Evolutionary conservation across 108 stramenopile species (phyloP), one percentile per base, ranked within the genome.

Genomic region (Skeletonema tropicum): DNA sequence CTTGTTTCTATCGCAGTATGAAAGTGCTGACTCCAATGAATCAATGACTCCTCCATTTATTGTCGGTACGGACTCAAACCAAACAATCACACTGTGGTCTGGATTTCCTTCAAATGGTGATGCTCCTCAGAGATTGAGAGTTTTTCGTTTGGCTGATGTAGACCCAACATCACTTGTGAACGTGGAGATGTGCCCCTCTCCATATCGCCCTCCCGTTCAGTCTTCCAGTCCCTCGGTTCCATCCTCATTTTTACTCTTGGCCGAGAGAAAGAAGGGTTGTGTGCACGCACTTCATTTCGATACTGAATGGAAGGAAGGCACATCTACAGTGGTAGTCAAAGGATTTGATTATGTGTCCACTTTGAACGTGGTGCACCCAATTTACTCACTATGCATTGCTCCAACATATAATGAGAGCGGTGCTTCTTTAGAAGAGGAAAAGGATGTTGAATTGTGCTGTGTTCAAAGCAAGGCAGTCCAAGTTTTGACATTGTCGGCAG

Each of bases 291-390:
- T 89, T 32, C 89, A 90, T 60, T 25, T 91, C 13, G 66, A 75
- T 33, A 74, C 86, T 0, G 65, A 84, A 55, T 92, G 90, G 90
- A 80, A 64, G 29, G 38, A 25, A 21, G 59, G 36, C 35, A 26
- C 73, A 3, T 78, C 83, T 0, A 49, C 74, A 10, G 88, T 85
- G 19, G 49, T 59, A 21, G 72, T 79, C 35, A 85, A 66, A 46
- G 91, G 93, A 30, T 84, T 80, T 52, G 87, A 92, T 64, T 91
- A 91, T 69, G 74, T 92, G 52, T 90, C 90, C 17, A 87, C 90
- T n/a, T 85, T 94, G 70, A 60, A 71, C 7, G 75, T 88, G 8
- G 77, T 83, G 38, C 81, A 88, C 83, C 90, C 93, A 13, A 76
- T 85, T 14, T 90, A 87, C 52, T 90, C 90, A 5, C 84, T 84